Evolutionary conservation across 2,329 filamentous ascomycete genomes (phyloP).

Genomic region (Nemania abortiva): DNA sequence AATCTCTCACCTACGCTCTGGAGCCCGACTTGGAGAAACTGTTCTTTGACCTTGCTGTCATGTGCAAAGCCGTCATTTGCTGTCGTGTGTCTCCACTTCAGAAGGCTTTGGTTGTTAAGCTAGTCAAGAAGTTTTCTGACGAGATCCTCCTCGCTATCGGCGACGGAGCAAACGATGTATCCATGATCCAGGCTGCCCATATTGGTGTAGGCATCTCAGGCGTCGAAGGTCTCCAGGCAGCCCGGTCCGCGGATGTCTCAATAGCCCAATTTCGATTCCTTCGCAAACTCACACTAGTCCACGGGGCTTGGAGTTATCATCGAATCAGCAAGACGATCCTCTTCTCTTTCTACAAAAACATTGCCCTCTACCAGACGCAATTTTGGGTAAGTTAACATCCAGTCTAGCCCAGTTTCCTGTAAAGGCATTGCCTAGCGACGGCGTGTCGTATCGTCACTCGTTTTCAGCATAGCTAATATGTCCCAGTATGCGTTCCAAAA

Average conservation of each 20-base stretch:
- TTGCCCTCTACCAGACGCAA: constrained; percentile 97
- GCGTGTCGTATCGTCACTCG: too few species aligned
- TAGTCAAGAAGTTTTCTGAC: constrained; percentile 92
- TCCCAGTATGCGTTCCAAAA: constrained; percentile 95
- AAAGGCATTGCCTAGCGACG: background rate
- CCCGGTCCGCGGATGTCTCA: constrained; percentile 92
- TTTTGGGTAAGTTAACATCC: constrained; percentile 80
- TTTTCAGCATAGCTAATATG: constrained; percentile 21
- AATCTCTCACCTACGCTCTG: constrained; percentile 91
- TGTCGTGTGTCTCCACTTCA: constrained; percentile 96
- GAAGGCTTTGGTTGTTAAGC: constrained; percentile 96
- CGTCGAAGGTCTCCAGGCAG: constrained; percentile 95
- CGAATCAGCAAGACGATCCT: constrained; percentile 96
- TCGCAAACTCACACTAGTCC: constrained; percentile 91
- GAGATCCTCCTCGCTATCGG: constrained; percentile 96
- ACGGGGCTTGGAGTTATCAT: constrained; percentile 98
- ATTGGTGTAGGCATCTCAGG: constrained; percentile 98
- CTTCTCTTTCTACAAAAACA: constrained; percentile 99
- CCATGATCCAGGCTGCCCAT: constrained; percentile 99
- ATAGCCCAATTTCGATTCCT: constrained; percentile 97
- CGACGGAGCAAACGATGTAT: constrained; percentile 98
- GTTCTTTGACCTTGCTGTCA: constrained; percentile 91
- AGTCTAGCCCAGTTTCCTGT: background rate
- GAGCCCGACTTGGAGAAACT: constrained; percentile 94
- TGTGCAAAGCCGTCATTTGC: constrained; percentile 99